Conservation (phyloP, 2,329 filamentous ascomycete species). For the Ascochyta rabiei region DNA sequence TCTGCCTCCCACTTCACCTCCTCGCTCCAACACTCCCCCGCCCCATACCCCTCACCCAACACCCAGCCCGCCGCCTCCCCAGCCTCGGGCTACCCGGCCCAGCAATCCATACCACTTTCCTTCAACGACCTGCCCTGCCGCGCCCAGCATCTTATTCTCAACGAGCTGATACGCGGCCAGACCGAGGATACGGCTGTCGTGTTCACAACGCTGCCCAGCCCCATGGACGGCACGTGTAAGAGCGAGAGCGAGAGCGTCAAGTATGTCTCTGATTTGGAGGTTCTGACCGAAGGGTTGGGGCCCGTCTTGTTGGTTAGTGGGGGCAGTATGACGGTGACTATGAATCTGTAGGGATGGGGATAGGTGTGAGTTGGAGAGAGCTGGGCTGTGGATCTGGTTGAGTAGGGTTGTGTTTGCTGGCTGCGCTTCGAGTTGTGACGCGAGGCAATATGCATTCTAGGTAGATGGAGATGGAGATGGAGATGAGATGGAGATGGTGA, state of each 20-base stretch:
- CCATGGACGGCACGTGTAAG: conserved; percentile 74
- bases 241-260: conserved; percentile 73
- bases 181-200: conserved; percentile 69
- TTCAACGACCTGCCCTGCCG: conserved; percentile 88
- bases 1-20: conserved; percentile 5
- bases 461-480: background rate
- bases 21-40: conserved; percentile 6
- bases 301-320: conserved; percentile 80
- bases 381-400: too few relatives aligned
- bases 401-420: background rate
- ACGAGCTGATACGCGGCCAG: conserved; percentile 72
- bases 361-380: too few relatives aligned
- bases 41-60: background rate
- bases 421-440: background rate
- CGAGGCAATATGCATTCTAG: background rate
- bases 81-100: conserved; percentile 58
- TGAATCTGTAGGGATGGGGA: conserved; percentile 61
- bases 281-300: conserved; percentile 76
- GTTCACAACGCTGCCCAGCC: conserved; percentile 83
- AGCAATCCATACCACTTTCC: conserved; percentile 70
- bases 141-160: conserved; percentile 84
- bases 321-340: conserved; percentile 89
- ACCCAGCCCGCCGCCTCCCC: conserved; percentile 11
- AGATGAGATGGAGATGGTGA: too few relatives aligned
- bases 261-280: conserved; percentile 79